A percentile compares a stretch with the other conserved stretches of the same genome.
phyloP scores from a whole-genome alignment of 1,284 basidiomycete genomes.

The Leccinum griseonigrum region DNA sequence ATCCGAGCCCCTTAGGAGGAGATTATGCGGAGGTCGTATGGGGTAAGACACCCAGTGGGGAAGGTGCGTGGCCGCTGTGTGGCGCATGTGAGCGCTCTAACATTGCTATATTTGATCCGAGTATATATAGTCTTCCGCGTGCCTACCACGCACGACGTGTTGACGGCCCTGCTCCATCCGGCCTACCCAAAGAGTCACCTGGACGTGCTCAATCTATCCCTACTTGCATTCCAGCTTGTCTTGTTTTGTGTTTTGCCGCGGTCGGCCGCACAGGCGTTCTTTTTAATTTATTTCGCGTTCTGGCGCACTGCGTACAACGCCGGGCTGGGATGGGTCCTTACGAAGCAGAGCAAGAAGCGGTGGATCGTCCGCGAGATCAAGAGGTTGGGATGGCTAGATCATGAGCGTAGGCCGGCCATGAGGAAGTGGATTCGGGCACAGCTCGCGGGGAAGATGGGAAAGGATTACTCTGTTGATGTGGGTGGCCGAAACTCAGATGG shows the following conservation, averaged over 20 bases:
- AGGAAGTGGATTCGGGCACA: constrained; percentile 85
- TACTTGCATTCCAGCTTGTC: constrained; percentile 76
- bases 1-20: constrained; percentile 9
- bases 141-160: constrained; percentile 92
- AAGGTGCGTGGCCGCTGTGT: constrained; percentile 51
- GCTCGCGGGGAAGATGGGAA: constrained; percentile 91
- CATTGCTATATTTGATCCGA: background rate
- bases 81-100: background rate
- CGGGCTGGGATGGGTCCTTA: constrained; percentile 91
- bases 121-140: constrained; percentile 78
- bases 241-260: constrained; percentile 72
- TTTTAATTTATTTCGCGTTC: constrained; percentile 86
- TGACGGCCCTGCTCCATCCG: constrained; percentile 90
- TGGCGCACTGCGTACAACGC: constrained; percentile 93
- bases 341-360: constrained; percentile 89
- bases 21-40: constrained; percentile 60
- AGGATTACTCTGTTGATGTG: constrained; percentile 90
- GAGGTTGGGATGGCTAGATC: constrained; percentile 85
- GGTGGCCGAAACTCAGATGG: constrained; percentile 22
- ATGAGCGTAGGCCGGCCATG: constrained; percentile 57
- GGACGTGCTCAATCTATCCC: constrained; percentile 81
- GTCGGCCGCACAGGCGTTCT: constrained; percentile 59
- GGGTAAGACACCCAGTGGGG: constrained; percentile 84
- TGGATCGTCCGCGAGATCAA: constrained; percentile 89
- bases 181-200: constrained; percentile 88